Evolutionary conservation across 805 yeast genomes (phyloP).

Genomic region (Maudiozyma pseudohumilis): DNA sequence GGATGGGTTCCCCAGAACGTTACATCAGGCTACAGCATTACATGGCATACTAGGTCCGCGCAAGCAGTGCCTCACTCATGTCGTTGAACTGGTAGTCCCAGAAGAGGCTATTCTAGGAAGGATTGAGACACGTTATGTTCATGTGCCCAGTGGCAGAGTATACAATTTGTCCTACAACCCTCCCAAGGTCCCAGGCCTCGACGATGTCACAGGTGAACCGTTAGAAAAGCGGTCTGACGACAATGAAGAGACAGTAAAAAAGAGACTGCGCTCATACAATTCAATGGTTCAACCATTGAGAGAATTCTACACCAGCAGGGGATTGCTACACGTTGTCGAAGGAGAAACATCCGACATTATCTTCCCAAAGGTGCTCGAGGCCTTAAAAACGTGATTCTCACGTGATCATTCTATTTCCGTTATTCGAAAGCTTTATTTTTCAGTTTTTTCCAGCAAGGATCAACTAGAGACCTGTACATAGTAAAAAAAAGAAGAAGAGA

Average conservation of each 20-base stretch:
- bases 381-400: background rate
- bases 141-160: slow-evolving; percentile 73
- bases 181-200: slow-evolving; percentile 70
- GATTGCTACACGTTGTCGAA: slow-evolving; percentile 44
- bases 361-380: slow-evolving; percentile 50
- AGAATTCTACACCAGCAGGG: slow-evolving; percentile 43
- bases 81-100: slow-evolving; percentile 85
- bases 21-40: slow-evolving; percentile 59
- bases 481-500: too few species aligned
- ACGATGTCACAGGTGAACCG: slow-evolving; percentile 86
- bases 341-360: slow-evolving; percentile 83
- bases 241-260: slow-evolving; percentile 59
- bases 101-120: slow-evolving; percentile 69
- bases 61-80: slow-evolving; percentile 49
- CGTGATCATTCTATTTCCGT: too few species aligned
- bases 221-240: slow-evolving; percentile 76
- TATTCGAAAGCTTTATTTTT: too few species aligned
- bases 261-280: slow-evolving; percentile 55
- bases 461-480: too few species aligned
- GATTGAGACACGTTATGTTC: slow-evolving; percentile 80
- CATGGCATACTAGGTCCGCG: slow-evolving; percentile 23
- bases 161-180: slow-evolving; percentile 84
- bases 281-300: slow-evolving; percentile 52
- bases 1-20: slow-evolving; percentile 89
- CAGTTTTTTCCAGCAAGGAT: too few species aligned